A percentile compares a stretch with the other conserved stretches of the same genome.
Evolutionary conservation across 805 yeast species (phyloP).

Genomic region (Wickerhamiella spandovensis): DNA sequence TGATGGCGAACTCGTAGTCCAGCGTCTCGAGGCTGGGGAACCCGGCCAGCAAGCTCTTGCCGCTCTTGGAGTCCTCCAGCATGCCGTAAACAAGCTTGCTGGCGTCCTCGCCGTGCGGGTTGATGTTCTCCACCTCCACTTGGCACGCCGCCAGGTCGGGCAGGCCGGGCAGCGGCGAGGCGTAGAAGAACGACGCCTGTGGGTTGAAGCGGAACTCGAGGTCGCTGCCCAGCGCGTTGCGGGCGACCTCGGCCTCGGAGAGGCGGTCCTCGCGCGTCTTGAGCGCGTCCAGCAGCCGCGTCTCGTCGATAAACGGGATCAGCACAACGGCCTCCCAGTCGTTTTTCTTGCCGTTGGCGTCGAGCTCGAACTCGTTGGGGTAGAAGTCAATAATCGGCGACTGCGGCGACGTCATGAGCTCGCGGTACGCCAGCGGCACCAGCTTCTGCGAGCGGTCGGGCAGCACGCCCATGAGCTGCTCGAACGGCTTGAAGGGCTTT

Average conservation of each 20-base stretch:
- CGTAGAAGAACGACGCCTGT: constrained; percentile 51
- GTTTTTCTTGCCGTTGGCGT: constrained; percentile 87
- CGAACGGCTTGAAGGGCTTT: constrained; percentile 78
- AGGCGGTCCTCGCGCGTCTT: constrained; percentile 48
- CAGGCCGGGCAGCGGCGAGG: constrained; percentile 63
- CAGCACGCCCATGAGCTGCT: constrained; percentile 92
- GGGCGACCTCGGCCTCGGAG: constrained; percentile 51
- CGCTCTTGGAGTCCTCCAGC: constrained; percentile 50
- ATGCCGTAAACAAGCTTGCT: constrained; percentile 34
- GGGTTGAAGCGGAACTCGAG: constrained; percentile 62
- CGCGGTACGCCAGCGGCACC: constrained; percentile 65
- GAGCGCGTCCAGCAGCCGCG: constrained; percentile 60
- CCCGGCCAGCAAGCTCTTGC: constrained; percentile 68
- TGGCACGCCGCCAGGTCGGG: constrained; percentile 66
- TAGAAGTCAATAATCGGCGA: constrained; percentile 87
- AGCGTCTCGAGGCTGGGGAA: constrained; percentile 75
- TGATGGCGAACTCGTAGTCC: constrained; percentile 41
- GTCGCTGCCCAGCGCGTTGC: constrained; percentile 67
- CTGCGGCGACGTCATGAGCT: constrained; percentile 68
- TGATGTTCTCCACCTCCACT: constrained; percentile 51
- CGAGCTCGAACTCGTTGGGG: constrained; percentile 76
- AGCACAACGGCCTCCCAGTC: constrained; percentile 97
- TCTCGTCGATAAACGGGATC: constrained; percentile 80
- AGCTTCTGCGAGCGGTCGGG: constrained; percentile 81
- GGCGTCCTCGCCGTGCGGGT: constrained; percentile 37